Conservation (phyloP, 306 rosid species). For the Malus orientalis region DNA sequence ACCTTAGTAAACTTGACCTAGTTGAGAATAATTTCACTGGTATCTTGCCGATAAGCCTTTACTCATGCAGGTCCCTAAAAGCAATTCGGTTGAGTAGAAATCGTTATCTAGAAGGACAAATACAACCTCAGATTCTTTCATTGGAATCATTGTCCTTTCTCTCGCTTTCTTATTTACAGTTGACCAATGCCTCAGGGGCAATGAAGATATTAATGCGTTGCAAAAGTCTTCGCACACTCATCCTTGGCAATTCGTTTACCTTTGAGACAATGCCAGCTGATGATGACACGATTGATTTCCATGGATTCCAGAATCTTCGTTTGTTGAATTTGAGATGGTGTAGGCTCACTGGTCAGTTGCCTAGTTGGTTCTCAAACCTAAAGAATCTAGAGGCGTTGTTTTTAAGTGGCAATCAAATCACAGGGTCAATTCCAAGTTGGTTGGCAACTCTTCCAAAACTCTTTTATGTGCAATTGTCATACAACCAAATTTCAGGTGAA, state of each 20-base stretch:
- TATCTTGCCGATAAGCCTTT: not conserved
- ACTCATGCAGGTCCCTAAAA: not conserved
- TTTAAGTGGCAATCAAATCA: too few species aligned
- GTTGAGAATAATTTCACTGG: not conserved
- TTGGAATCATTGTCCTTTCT: not conserved
- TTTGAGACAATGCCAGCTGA: not conserved
- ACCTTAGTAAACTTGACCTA: not conserved
- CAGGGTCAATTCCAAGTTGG: too few species aligned
- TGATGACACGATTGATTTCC: not conserved
- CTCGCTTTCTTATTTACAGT: not conserved
- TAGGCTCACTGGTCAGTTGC: too few species aligned
- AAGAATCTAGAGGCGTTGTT: too few species aligned
- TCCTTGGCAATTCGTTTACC: accelerated
- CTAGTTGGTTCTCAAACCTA: too few species aligned
- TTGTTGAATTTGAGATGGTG: accelerated
- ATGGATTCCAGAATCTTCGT: not conserved
- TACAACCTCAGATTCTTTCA: not conserved
- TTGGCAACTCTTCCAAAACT: too few species aligned
- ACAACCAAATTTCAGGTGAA: too few species aligned
- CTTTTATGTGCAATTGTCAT: too few species aligned
- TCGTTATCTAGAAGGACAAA: not conserved
- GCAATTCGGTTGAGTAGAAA: not conserved
- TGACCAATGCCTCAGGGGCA: not conserved
- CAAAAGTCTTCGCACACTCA: not conserved
- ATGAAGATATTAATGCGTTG: not conserved